Conservation (phyloP, 331 rosid genomes). For the Malus hybrid region DNA sequence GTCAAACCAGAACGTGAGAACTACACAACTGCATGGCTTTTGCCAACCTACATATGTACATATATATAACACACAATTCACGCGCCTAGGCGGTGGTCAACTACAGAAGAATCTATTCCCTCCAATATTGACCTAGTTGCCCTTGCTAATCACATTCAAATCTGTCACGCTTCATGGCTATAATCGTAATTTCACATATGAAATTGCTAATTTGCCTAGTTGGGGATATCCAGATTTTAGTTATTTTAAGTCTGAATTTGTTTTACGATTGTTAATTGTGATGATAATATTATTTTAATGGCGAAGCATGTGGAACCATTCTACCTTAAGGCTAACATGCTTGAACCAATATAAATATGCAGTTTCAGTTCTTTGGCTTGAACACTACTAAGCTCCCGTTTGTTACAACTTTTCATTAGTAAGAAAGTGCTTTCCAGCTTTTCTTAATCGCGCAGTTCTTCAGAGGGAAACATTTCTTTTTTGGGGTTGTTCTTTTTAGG, state of each 20-base stretch:
- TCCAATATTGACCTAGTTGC: neutral
- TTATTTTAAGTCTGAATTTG: neutral
- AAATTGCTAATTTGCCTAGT: constrained; percentile 8
- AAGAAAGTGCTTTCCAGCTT: neutral
- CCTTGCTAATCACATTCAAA: neutral
- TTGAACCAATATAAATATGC: constrained; percentile 45
- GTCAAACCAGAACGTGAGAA: constrained; percentile 60
- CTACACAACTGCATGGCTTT: constrained; percentile 49
- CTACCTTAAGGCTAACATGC: constrained; percentile 20
- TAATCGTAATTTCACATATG: neutral
- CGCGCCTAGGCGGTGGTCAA: constrained; percentile 19
- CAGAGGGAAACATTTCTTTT: neutral
- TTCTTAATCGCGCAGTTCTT: neutral
- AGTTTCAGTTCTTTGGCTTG: constrained; percentile 20
- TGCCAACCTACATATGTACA: constrained; percentile 34
- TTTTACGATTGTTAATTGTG: neutral
- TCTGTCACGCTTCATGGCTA: neutral
- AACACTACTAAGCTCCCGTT: neutral
- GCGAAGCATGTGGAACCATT: constrained; percentile 47
- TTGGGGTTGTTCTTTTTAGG: neutral
- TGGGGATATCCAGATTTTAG: constrained; percentile 12
- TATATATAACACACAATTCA: neutral
- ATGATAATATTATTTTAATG: constrained; percentile 18
- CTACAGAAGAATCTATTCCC: constrained; percentile 2
- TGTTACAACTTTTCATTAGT: neutral